Evolutionary conservation across 306 rosid species (phyloP), one percentile per base, ranked within the genome.

Genomic region (Dalbergia cultrata): DNA sequence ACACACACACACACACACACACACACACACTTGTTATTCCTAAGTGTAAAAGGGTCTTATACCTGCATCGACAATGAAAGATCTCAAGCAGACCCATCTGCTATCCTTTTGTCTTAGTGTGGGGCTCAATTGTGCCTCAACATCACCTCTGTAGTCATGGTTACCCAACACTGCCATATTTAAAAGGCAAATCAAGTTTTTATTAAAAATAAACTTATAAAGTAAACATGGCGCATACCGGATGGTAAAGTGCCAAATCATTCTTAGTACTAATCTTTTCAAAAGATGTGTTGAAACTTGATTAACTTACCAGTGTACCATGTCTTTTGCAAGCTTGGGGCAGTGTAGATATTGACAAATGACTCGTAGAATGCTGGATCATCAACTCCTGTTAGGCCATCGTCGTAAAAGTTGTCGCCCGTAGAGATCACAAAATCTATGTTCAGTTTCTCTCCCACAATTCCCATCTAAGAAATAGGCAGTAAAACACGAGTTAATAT

Each of bases 111-210:
- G 44, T 37, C 43, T 84, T 3, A 92, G 88, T 67, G 77, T 33
- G 5, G 90, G 95, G 63, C 91, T 88, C 31, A 92, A 21, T 57
- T 92, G 97, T 11, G 97, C 97, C 79, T 86, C 94, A 66, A 84
- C 95, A 61, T 90, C 72, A n/a, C 98, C 98, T 69, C 98, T 92
- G 18, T 92, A 95, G 74, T 91, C 99, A 83, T 93, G 99, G 86
- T 95, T 92, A 1, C 99, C 99, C 86, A 95, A 77, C 78, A 93
- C 97, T 92, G 84, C 19, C 11, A 11, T 18, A 49, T 6, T n/a
- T 21, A 21, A 53, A 9, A 43, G 39, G 6, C 6, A 43, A 76
- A 35, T 47, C 13, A 8, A 44, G 17, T 19, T 47, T 57, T 53
- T 50, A 13, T 0, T 31, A 34, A 2, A 62, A 70, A 63, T 74